phyloP scores from a whole-genome alignment of 2,329 filamentous ascomycete species.

The Helminthosporium solani region DNA sequence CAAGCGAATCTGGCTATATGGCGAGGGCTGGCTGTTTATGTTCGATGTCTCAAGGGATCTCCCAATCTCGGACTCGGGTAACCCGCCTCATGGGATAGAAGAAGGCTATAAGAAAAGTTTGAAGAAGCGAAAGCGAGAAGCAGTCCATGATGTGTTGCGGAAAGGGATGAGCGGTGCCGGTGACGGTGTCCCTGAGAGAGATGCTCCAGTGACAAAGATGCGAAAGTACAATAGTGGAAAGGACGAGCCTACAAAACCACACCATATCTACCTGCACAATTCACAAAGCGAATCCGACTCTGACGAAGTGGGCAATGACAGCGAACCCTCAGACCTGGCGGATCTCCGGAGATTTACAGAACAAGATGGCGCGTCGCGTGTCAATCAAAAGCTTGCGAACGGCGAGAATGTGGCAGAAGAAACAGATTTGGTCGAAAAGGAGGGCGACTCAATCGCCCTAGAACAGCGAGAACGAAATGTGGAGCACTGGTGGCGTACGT shows the following conservation, averaged over 20 bases:
- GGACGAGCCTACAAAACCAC: conserved; percentile 21
- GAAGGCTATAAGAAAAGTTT: conserved; percentile 27
- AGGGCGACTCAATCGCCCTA: conserved; percentile 17
- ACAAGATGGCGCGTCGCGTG: conserved; percentile 19
- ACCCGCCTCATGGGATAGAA: conserved; percentile 15
- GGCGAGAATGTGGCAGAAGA: conserved; percentile 14
- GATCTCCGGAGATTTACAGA: conserved; percentile 27
- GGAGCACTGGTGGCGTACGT: conserved; percentile 71
- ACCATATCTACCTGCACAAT: conserved; percentile 33
- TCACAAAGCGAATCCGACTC: conserved; percentile 18
- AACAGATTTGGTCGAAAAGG: conserved; percentile 7
- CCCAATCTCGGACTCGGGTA: conserved; percentile 19
- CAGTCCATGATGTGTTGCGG: conserved; percentile 5
- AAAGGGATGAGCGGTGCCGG: conserved; percentile 56
- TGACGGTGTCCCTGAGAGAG: conserved; percentile 50
- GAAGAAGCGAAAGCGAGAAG: conserved; percentile 26
- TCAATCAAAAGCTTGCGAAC: conserved; percentile 9
- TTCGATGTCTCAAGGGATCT: conserved; percentile 78
- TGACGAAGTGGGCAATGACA: conserved; percentile 42
- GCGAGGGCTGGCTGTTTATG: conserved; percentile 86
- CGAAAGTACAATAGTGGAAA: conserved; percentile 49
- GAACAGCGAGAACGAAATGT: conserved; percentile 20
- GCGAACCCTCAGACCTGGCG: conserved; percentile 23
- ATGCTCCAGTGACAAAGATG: conserved; percentile 50
- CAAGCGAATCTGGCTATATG: conserved; percentile 79